These are phyloP conservation scores for Trichoderma erinaceum DNA, from an alignment of 495 filamentous ascomycete genomes.

Conservation along the genomic window DNA sequence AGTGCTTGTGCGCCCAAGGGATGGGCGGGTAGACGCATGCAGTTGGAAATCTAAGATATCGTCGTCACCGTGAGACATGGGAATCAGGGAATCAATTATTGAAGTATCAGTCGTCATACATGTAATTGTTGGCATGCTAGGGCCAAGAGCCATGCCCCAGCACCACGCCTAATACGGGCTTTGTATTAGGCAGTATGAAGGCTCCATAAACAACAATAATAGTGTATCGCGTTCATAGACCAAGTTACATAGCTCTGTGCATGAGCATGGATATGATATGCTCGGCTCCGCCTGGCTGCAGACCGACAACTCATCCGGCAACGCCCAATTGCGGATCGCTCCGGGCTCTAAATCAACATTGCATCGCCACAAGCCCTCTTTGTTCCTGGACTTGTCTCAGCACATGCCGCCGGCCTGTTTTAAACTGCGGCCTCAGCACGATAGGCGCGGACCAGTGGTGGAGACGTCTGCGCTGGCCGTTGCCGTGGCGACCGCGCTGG, in stretches of 20 bases:
- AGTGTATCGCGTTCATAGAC: not conserved
- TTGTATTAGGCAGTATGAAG: not conserved
- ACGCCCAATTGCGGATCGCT: slow-evolving; percentile 1
- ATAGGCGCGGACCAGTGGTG: slow-evolving; percentile 7
- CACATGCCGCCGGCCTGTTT: not conserved
- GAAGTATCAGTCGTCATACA: not conserved
- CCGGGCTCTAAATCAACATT: not conserved
- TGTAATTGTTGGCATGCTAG: not conserved
- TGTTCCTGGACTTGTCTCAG: slow-evolving; percentile 8
- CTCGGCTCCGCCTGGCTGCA: not conserved
- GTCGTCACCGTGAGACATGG: slow-evolving; percentile 1
- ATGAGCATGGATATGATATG: not conserved
- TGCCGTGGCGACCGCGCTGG: slow-evolving; percentile 1
- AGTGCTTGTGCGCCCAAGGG: not conserved
- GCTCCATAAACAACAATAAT: not conserved
- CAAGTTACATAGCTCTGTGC: not conserved
- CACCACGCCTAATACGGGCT: not conserved
- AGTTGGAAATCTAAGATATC: not conserved
- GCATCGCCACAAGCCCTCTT: slow-evolving; percentile 4
- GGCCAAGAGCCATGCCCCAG: not conserved
- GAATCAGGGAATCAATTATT: not conserved
- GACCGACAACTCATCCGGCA: not conserved
- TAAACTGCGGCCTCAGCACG: not conserved
- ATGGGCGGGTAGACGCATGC: not conserved
- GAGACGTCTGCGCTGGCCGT: slow-evolving; percentile 1